A percentile compares a stretch with the other conserved stretches of the same genome.
These are phyloP conservation scores for Pseudocercospora vitis DNA, from an alignment of 2,329 filamentous ascomycete genomes.

Conservation along the genomic window DNA sequence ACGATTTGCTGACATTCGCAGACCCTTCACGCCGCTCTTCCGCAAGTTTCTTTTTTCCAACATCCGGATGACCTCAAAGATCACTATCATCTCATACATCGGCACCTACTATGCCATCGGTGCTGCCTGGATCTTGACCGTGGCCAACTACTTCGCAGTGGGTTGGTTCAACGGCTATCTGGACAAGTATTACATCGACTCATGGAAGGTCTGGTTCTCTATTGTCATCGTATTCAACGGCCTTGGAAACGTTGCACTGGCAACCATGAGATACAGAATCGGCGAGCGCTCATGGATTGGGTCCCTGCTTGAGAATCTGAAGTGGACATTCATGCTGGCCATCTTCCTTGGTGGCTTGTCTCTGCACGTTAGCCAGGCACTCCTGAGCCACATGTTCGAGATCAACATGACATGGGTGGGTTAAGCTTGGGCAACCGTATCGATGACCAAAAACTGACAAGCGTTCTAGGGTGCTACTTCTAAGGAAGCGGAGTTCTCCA, in stretches of 20 bases:
- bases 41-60: conserved; percentile 59
- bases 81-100: conserved; percentile 71
- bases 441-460: not conserved
- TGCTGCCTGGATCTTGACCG: conserved; percentile 64
- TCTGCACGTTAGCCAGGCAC: conserved; percentile 76
- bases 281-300: conserved; percentile 54
- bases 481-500: conserved; percentile 77
- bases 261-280: conserved; percentile 62
- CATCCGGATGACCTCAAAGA: conserved; percentile 65
- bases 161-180: conserved; percentile 69
- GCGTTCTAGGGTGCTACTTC: conserved; percentile 63
- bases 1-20: conserved; percentile 30
- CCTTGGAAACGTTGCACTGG: conserved; percentile 61
- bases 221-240: conserved; percentile 66
- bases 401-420: conserved; percentile 74
- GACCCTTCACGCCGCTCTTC: conserved; percentile 67
- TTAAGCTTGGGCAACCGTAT: not conserved
- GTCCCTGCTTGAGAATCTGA: conserved; percentile 58
- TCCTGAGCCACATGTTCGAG: conserved; percentile 80
- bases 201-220: conserved; percentile 63
- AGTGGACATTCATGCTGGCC: conserved; percentile 66
- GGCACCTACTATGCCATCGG: conserved; percentile 72
- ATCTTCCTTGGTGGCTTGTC: conserved; percentile 82
- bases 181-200: conserved; percentile 67
- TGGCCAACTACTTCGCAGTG: conserved; percentile 69